Percentiles rank a stretch among this genome's conserved stretches.
phyloP scores from a whole-genome alignment of 176 grass and related monocot species.

The Raddia distichophylla region DNA sequence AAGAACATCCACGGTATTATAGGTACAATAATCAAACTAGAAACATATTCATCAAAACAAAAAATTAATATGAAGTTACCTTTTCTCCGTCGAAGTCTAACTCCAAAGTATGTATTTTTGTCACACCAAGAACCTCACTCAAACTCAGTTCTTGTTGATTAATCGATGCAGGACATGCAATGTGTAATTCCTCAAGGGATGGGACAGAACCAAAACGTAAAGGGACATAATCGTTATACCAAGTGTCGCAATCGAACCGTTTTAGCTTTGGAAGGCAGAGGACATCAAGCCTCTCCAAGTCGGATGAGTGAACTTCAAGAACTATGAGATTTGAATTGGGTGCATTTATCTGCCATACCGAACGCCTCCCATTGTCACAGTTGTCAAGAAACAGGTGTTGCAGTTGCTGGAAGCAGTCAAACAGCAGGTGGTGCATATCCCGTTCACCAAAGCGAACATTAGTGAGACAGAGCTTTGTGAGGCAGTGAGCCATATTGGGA shows the following conservation, averaged over 20 bases:
- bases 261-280: conserved; percentile 26
- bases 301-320: neutral
- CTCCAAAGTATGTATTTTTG: neutral
- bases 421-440: neutral
- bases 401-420: conserved; percentile 5
- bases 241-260: neutral
- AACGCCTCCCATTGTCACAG: neutral
- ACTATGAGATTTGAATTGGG: conserved; percentile 25
- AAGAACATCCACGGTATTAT: no score
- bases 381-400: neutral
- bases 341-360: conserved; percentile 11
- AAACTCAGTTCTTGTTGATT: neutral
- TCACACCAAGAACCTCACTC: conserved; percentile 15
- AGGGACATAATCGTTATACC: neutral
- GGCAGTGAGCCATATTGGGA: neutral
- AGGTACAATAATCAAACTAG: no score
- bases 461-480: neutral
- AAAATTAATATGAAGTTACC: neutral
- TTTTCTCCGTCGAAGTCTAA: conserved; percentile 33
- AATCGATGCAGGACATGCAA: neutral
- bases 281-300: conserved; percentile 4
- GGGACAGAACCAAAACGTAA: conserved; percentile 11
- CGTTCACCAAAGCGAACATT: neutral
- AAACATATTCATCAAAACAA: neutral
- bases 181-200: neutral